Conservation (phyloP, 495 filamentous ascomycete genomes). For the Bacidia rubella region DNA sequence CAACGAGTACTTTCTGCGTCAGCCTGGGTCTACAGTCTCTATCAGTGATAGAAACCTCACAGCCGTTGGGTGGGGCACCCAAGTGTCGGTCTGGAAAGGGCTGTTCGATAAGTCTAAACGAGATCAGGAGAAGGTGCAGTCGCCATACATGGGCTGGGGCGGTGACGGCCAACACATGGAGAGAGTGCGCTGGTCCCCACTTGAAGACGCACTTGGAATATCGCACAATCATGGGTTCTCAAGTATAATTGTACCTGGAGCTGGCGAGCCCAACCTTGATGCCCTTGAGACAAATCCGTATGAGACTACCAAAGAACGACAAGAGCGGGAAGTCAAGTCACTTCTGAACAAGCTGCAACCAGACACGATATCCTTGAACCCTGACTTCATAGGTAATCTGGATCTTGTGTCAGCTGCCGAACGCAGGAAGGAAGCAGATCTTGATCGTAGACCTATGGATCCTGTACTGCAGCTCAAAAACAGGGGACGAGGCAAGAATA, state of each 20-base stretch:
- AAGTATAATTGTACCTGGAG: conserved; percentile 78
- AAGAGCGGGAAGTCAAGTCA: conserved; percentile 78
- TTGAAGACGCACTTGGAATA: conserved; percentile 81
- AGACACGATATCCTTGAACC: conserved; percentile 92
- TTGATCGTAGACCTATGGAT: conserved; percentile 60
- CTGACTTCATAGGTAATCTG: conserved; percentile 75
- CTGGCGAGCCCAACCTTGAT: conserved; percentile 94
- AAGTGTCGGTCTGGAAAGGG: conserved; percentile 77
- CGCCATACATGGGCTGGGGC: conserved; percentile 88
- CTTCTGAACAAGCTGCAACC: conserved; percentile 89
- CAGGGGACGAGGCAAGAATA: conserved; percentile 82
- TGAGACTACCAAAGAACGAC: conserved; percentile 83
- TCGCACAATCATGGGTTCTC: conserved; percentile 77
- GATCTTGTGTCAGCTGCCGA: conserved; percentile 64
- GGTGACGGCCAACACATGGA: conserved; percentile 74
- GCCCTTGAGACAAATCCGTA: conserved; percentile 91
- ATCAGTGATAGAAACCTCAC: conserved; percentile 82
- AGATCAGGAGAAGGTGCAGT: conserved; percentile 66
- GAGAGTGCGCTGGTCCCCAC: conserved; percentile 80
- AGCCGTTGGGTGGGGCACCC: conserved; percentile 85
- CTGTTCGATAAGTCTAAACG: conserved; percentile 57
- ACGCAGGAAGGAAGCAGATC: conserved; percentile 56
- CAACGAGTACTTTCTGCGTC: conserved; percentile 74
- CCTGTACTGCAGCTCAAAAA: conserved; percentile 56
- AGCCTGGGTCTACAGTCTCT: conserved; percentile 69